Evolutionary conservation across 2,329 filamentous ascomycete genomes (phyloP), one percentile per base, ranked within the genome.

Genomic region (Claviceps arundinis): DNA sequence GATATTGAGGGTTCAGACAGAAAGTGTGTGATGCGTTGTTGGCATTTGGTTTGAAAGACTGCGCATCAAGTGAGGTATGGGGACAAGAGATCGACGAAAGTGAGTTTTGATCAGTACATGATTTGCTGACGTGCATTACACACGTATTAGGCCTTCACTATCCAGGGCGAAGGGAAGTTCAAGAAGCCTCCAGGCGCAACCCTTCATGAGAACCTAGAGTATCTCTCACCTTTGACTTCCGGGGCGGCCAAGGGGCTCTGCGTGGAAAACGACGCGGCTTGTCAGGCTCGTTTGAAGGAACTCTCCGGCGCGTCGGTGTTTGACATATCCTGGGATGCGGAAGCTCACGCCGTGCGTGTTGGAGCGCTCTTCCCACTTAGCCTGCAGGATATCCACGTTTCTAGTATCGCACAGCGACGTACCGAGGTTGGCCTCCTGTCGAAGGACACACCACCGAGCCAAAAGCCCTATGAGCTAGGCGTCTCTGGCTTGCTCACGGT

Each of bases 351-450:
- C 1, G 65, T 91, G 24, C 80, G 80, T 45, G 55, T 89, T 8
- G 84, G 81, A 1, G 80, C 77, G 30, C 72, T 81, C 50, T 93
- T 83, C 81, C 71, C 77, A 1, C 68, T 75, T 50, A 61, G 61
- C 37, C 57, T 60, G 17, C 72, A 73, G 37, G 59, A 61, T 2
- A 55, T 81, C 17, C 61, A 63, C 1, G 69, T 74, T 13, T 62
- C 70, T 16, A 62, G 69, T 0, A 68, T 68, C 7, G 59, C 66
- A 0, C 62, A 69, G 1, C 73, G 81, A 47, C 78, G 84, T 47
- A 77, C 89, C 5, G 91, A 97, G 64, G 80, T 96, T 19, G 91
- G 91, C 16, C 76, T 96, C 43, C 70, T 97, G 53, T 80, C 80
- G 5, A 72, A 77, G 11, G 83, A 89, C 57, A 70, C 72, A 4